Percentiles rank a stretch among this genome's conserved stretches.
These are phyloP conservation scores for Neurospora sp. DNA, from an alignment of 495 filamentous ascomycete genomes.

Conservation along the genomic window DNA sequence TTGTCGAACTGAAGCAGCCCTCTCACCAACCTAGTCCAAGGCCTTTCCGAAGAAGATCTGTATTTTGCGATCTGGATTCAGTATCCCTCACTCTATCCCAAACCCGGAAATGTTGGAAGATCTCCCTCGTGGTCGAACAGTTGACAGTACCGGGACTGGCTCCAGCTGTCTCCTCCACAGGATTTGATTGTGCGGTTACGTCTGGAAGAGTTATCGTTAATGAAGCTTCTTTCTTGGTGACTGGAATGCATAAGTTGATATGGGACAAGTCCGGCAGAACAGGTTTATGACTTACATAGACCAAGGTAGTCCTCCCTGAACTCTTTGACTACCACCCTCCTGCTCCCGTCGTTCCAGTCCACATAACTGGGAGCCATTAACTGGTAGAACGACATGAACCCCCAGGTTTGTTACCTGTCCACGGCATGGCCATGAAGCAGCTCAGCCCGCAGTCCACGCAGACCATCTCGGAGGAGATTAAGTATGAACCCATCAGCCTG, in stretches of 20 bases:
- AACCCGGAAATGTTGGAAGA: not conserved
- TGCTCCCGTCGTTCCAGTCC: not conserved
- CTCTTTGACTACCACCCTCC: not conserved
- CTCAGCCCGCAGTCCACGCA: not conserved
- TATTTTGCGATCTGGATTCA: not conserved
- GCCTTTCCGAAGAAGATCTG: not conserved
- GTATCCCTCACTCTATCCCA: not conserved
- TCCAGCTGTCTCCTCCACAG: not conserved
- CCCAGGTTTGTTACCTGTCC: not conserved
- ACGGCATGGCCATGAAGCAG: not conserved
- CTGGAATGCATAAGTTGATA: not conserved
- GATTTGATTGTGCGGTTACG: not conserved
- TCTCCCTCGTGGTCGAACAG: not conserved
- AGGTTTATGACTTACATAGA: not conserved
- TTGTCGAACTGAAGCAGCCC: not conserved
- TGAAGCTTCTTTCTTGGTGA: not conserved
- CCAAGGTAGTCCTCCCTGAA: not conserved
- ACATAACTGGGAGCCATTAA: not conserved
- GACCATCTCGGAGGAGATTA: not conserved
- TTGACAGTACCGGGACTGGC: not conserved
- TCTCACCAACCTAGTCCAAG: not conserved
- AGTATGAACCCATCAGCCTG: not conserved
- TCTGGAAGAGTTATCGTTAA: not conserved
- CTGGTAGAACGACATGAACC: not conserved
- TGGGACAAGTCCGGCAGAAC: not conserved